A percentile compares a stretch with the other conserved stretches of the same genome.
Evolutionary conservation across 306 rosid genomes (phyloP).

Genomic region (Dalbergia cultrata): DNA sequence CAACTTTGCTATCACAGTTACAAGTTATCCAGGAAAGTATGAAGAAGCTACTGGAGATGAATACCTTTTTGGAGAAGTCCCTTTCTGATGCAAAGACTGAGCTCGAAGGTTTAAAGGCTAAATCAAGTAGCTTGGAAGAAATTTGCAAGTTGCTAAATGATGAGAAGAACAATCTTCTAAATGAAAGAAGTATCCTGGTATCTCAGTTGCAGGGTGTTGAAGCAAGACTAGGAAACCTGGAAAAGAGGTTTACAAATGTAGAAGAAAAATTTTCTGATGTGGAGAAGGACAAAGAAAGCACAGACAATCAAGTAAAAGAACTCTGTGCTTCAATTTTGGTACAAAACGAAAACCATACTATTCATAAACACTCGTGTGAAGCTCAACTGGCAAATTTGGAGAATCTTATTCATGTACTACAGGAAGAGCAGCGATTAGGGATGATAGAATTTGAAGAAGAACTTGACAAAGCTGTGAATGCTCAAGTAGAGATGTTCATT

Average conservation of each 20-base stretch:
- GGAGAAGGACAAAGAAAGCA: conserved; percentile 76
- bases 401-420: conserved; percentile 61
- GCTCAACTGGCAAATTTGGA: conserved; percentile 74
- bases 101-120: conserved; percentile 78
- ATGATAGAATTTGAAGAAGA: conserved; percentile 84
- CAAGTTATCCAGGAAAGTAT: conserved; percentile 78
- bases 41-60: conserved; percentile 82
- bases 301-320: conserved; percentile 70
- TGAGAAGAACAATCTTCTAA: conserved; percentile 76
- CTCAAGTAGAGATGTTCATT: conserved; percentile 88
- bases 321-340: conserved; percentile 64
- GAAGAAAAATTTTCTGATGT: conserved; percentile 72
- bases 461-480: conserved; percentile 81
- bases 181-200: conserved; percentile 74
- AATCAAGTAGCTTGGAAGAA: conserved; percentile 77
- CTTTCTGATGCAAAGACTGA: conserved; percentile 75
- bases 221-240: conserved; percentile 72
- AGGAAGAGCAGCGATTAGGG: conserved; percentile 68
- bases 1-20: conserved; percentile 74
- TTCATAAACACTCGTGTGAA: conserved; percentile 67
- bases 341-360: conserved; percentile 71
- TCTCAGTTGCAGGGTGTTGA: conserved; percentile 73
- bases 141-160: conserved; percentile 70
- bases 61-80: conserved; percentile 75
- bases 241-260: conserved; percentile 61